A percentile compares a stretch with the other conserved stretches of the same genome.
phyloP scores from a whole-genome alignment of 257 asterid genomes.

The Gentiana dahurica region DNA sequence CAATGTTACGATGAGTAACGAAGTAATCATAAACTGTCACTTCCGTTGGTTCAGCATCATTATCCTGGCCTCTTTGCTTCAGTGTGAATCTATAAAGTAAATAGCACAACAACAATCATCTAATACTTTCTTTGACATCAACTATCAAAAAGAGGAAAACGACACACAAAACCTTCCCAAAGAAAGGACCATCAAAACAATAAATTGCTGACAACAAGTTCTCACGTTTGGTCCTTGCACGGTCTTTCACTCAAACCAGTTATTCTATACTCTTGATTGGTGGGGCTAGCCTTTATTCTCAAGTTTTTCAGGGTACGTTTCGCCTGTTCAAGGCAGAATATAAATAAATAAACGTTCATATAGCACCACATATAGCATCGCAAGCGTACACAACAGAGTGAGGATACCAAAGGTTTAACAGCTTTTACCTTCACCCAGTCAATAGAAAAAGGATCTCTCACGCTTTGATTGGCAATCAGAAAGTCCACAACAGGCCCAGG shows the following conservation, averaged over 20 bases:
- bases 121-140: too few species aligned
- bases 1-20: slow-evolving; percentile 62
- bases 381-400: slow-evolving; percentile 28
- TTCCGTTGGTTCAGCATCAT: slow-evolving; percentile 39
- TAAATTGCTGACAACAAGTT: too few species aligned
- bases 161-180: too few species aligned
- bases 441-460: slow-evolving; percentile 40
- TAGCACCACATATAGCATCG: slow-evolving; percentile 21
- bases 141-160: too few species aligned
- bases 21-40: slow-evolving; percentile 85
- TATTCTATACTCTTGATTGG: too few species aligned
- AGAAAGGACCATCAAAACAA: too few species aligned
- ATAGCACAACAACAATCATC: neutral
- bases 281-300: too few species aligned
- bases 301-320: too few species aligned
- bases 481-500: too few species aligned
- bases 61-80: slow-evolving; percentile 49
- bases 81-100: slow-evolving; percentile 40
- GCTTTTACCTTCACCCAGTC: too few species aligned
- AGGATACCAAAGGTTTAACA: too few species aligned
- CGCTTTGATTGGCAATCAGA: slow-evolving; percentile 58
- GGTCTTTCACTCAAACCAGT: neutral
- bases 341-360: neutral
- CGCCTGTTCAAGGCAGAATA: neutral
- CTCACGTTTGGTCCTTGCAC: too few species aligned